Conservation (phyloP, 345 rosid genomes). For the Eucalyptus rudis region DNA sequence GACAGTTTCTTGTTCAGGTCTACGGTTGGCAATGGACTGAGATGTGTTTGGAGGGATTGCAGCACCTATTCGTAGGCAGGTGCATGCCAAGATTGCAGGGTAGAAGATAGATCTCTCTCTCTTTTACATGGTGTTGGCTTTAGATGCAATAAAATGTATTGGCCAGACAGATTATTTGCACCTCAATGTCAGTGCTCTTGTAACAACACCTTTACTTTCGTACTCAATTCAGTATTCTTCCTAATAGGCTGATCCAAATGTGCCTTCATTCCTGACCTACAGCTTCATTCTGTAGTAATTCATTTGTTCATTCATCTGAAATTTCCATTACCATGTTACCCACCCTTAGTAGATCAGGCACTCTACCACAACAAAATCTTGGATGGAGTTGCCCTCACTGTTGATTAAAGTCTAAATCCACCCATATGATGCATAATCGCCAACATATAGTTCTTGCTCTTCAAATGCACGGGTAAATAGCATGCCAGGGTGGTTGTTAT, state of each 20-base stretch:
- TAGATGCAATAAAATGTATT: not conserved
- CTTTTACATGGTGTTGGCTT: not conserved
- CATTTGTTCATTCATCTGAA: not conserved
- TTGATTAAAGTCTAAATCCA: not conserved
- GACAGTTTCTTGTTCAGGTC: not conserved
- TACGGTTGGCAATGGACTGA: not conserved
- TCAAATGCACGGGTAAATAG: not conserved
- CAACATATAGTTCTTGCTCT: not conserved
- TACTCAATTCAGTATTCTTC: not conserved
- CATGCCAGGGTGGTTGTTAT: not conserved
- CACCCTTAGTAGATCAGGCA: not conserved
- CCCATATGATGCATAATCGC: not conserved
- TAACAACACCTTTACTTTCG: not conserved
- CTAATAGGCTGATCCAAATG: not conserved
- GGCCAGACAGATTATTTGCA: not conserved
- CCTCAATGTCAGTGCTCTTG: not conserved
- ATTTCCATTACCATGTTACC: not conserved
- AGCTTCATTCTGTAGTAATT: not conserved
- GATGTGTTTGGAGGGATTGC: not conserved
- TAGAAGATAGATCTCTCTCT: not conserved
- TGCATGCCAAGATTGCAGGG: not conserved
- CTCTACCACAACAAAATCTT: not conserved
- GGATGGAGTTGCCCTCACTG: not conserved
- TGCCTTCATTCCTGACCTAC: not conserved
- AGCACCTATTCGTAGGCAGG: not conserved